Base-by-base conservation (phyloP, 805 yeast genomes). In the Maudiozyma barnettii region DNA sequence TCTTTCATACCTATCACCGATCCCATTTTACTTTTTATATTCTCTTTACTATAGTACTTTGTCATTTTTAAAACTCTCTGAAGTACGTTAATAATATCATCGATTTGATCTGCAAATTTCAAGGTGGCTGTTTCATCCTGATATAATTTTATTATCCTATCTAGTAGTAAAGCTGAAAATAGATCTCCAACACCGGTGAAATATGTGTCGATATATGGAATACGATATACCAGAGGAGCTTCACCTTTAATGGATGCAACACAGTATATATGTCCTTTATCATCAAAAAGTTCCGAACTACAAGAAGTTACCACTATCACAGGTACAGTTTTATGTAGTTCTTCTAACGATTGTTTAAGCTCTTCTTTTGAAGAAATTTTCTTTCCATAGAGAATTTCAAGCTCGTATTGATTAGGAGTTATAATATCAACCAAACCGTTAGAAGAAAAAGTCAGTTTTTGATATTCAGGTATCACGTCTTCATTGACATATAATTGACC, bases 181-280 rank as follows among this genome's bases (percentile, higher is more conserved):
- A 90, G 65, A 58, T 90, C 98, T 6, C 98, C 98, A 0, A 93
- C 95, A 1, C 98, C 98, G 0, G 96, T 87, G 66, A 90, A 91
- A 62, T 91, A 88, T 5, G 91, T 81, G 46, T 82, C 78, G 39
- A 87, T 76, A 33, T 73, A 69, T 2, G 85, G 83, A 13, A 84
- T 73, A 53, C 73, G 72, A 56, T 50, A 57, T 16, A 60, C 57
- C 36, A 63, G 51, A 1, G 67, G 58, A 18, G 43, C 45, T 23
- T 47, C 35, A 19, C 47, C 60, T 7, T 48, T 46, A 4, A 73
- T 57, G 1, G 79, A 75, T 10, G 76, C 72, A 13, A 77, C 73
- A 18, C 78, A 70, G 49, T 68, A 66, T n/a, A 75, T 63, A 33
- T 62, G 58, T 18, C 47, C 44, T 6, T 52, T 41, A 40, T 61